phyloP scores from a whole-genome alignment of 192 early-diverging fungal genomes.

The Coemansia umbellata region DNA sequence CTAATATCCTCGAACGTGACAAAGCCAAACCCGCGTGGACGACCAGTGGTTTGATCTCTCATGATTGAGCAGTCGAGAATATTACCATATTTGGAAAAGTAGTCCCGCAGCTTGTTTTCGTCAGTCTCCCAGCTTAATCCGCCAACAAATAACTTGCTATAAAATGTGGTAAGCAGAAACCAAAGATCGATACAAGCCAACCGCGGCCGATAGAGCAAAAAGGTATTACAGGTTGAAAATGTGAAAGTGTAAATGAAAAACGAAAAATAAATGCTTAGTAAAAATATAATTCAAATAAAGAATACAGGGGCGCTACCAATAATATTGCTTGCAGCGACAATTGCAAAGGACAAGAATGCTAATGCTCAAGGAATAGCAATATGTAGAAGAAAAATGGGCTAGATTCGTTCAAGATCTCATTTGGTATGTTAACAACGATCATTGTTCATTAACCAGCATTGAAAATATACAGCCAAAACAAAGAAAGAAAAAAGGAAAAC shows the following conservation, averaged over 20 bases:
- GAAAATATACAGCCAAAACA: conserved; percentile 5
- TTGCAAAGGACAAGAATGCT: neutral
- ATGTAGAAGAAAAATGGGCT: neutral
- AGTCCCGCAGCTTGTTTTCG: conserved; percentile 80
- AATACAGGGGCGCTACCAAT: too few species aligned
- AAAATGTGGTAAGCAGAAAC: neutral
- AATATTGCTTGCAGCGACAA: too few species aligned
- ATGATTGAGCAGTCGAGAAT: conserved; percentile 83
- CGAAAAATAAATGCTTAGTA: neutral
- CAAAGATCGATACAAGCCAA: too few species aligned
- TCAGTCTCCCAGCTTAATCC: conserved; percentile 81
- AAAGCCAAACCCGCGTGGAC: conserved; percentile 92
- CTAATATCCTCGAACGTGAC: conserved; percentile 79
- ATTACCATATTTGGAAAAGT: conserved; percentile 80
- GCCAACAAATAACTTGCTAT: conserved; percentile 88
- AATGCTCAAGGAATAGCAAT: neutral
- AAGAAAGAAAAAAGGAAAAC: conserved; percentile 3
- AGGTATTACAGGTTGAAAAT: too few species aligned
- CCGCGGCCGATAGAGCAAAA: too few species aligned
- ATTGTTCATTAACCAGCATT: conserved; percentile 54
- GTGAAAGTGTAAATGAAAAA: neutral
- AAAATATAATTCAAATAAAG: too few species aligned
- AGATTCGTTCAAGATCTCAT: neutral
- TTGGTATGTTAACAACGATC: conserved; percentile 52
- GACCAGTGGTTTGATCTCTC: conserved; percentile 80